Evolutionary conservation across 225 moss, liverwort and hornwort genomes (phyloP).

Genomic region (Lunularia cruciata): DNA sequence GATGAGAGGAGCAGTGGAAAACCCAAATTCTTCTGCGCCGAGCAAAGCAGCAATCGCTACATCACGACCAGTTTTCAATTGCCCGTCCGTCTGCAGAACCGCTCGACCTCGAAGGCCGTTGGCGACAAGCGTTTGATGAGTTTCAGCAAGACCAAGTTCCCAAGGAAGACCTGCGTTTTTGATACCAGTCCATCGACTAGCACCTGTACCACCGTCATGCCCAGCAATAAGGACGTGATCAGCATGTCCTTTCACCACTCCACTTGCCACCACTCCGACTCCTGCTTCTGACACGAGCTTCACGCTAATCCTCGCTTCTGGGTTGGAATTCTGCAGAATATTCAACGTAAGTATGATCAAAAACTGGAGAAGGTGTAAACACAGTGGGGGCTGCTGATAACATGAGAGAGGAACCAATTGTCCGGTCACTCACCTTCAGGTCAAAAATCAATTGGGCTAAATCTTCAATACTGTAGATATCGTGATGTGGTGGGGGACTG

Average conservation of each 20-base stretch:
- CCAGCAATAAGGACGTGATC: slow-evolving; percentile 80
- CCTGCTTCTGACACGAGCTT: slow-evolving; percentile 85
- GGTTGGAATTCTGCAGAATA: slow-evolving; percentile 68
- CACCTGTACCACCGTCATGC: slow-evolving; percentile 78
- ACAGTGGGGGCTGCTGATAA: neutral
- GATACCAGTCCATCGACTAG: slow-evolving; percentile 75
- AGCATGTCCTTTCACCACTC: slow-evolving; percentile 82
- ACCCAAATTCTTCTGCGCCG: slow-evolving; percentile 76
- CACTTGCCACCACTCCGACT: slow-evolving; percentile 77
- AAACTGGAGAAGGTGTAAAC: neutral
- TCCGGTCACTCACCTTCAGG: slow-evolving; percentile 51
- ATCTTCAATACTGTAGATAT: slow-evolving; percentile 82
- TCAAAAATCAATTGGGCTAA: slow-evolving; percentile 76
- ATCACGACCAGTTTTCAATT: slow-evolving; percentile 70
- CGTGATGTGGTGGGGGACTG: slow-evolving; percentile 83
- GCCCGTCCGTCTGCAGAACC: slow-evolving; percentile 62
- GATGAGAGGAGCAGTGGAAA: slow-evolving; percentile 72
- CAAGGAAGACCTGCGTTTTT: slow-evolving; percentile 77
- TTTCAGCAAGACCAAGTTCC: slow-evolving; percentile 77
- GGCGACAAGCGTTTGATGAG: slow-evolving; percentile 69
- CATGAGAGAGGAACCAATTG: neutral
- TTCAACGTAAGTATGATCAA: neutral
- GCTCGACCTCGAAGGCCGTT: slow-evolving; percentile 69
- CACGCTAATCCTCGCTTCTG: slow-evolving; percentile 69
- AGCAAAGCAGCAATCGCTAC: slow-evolving; percentile 70